Evolutionary conservation across 768 basidiomycete species (phyloP).

Genomic region (Russula brevipes): DNA sequence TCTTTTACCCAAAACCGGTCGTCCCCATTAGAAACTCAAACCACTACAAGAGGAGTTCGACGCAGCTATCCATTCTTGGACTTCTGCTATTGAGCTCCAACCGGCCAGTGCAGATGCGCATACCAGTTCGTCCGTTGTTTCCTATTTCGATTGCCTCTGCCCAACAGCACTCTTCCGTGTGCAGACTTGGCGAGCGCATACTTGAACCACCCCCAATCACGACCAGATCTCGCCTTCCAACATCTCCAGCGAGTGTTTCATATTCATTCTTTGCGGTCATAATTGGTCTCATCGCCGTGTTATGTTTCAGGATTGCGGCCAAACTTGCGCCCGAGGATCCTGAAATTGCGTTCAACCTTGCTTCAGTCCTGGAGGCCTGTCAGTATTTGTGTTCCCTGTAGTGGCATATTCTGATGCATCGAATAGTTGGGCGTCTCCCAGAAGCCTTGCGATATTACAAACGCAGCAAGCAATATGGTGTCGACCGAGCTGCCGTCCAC

Average conservation of each 20-base stretch:
- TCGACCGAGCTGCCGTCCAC: constrained; percentile 77
- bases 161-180: constrained; percentile 24
- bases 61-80: constrained; percentile 81
- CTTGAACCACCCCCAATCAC: constrained; percentile 70
- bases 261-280: constrained; percentile 26
- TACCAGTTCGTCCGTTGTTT: constrained; percentile 54
- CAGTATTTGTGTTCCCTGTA: constrained; percentile 27
- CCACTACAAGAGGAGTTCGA: constrained; percentile 70
- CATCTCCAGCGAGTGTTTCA: constrained; percentile 59
- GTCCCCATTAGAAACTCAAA: constrained; percentile 2
- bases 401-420: constrained; percentile 3
- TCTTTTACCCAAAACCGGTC: constrained; percentile 4
- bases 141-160: constrained; percentile 20
- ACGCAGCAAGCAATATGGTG: constrained; percentile 67
- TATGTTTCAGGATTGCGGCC: constrained; percentile 61
- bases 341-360: constrained; percentile 89
- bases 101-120: constrained; percentile 84
- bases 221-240: constrained; percentile 82
- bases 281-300: constrained; percentile 27
- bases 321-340: constrained; percentile 85
- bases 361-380: constrained; percentile 88
- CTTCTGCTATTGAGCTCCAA: constrained; percentile 74
- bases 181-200: constrained; percentile 86
- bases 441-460: constrained; percentile 80
- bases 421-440: constrained; percentile 67